phyloP scores from a whole-genome alignment of 1,139 yeast genomes.

The Diutina neorugosa region DNA sequence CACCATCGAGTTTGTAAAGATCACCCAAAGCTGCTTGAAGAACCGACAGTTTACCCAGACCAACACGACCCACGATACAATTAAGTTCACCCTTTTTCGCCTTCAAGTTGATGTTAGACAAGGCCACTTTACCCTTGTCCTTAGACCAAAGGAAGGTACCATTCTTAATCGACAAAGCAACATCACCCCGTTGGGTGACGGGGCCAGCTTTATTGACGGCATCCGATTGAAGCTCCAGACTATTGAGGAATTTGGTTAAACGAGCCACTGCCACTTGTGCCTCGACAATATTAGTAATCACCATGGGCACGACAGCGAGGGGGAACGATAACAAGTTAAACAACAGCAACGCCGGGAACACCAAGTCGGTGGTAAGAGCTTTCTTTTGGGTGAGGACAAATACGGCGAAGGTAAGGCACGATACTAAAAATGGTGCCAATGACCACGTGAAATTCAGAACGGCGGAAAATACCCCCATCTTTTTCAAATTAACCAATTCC shows the following conservation, averaged over 20 bases:
- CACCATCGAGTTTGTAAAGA: constrained; percentile 66
- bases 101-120: constrained; percentile 53
- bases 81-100: constrained; percentile 74
- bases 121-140: constrained; percentile 65
- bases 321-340: constrained; percentile 86
- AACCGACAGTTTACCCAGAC: constrained; percentile 83
- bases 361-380: constrained; percentile 82
- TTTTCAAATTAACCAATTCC: constrained; percentile 68
- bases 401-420: constrained; percentile 82
- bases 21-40: constrained; percentile 82
- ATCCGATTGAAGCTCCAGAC: constrained; percentile 73
- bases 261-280: constrained; percentile 82
- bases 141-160: constrained; percentile 89
- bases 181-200: constrained; percentile 42
- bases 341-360: constrained; percentile 86
- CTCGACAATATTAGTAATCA: constrained; percentile 75
- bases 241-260: constrained; percentile 57
- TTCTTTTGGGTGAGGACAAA: constrained; percentile 51
- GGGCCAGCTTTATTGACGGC: constrained; percentile 42
- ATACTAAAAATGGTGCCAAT: constrained; percentile 82
- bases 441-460: constrained; percentile 68
- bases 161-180: constrained; percentile 51
- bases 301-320: constrained; percentile 86
- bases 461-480: constrained; percentile 70
- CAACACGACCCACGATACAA: constrained; percentile 89